Evolutionary conservation across 2,329 filamentous ascomycete genomes (phyloP).

Genomic region (Coleophoma eucalyptorum): DNA sequence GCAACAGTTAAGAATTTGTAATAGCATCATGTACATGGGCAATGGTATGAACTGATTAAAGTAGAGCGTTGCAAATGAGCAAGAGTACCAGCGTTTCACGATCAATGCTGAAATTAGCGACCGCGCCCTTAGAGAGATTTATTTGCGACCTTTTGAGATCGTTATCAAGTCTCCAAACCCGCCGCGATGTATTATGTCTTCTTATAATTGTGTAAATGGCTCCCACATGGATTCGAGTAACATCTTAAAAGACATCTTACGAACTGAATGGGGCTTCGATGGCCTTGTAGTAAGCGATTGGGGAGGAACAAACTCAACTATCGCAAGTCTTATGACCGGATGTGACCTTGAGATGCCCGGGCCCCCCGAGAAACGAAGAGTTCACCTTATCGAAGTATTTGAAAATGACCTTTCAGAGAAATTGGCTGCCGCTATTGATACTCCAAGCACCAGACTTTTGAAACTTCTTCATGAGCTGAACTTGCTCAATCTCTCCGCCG

Average conservation of each 20-base stretch:
- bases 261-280: slow-evolving; percentile 24
- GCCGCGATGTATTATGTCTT: slow-evolving; percentile 29
- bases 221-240: slow-evolving; percentile 23
- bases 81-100: slow-evolving; percentile 44
- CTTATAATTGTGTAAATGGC: slow-evolving; percentile 29
- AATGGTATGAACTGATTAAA: too few relatives aligned
- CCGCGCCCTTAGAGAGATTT: slow-evolving; percentile 23
- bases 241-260: slow-evolving; percentile 18
- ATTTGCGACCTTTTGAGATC: slow-evolving; percentile 25
- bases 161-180: slow-evolving; percentile 14
- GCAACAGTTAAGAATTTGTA: neutral
- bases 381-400: slow-evolving; percentile 5
- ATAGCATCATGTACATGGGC: neutral
- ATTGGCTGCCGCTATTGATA: neutral
- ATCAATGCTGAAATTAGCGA: slow-evolving; percentile 44
- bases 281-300: slow-evolving; percentile 28
- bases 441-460: neutral
- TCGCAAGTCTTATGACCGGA: slow-evolving; percentile 19
- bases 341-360: slow-evolving; percentile 30
- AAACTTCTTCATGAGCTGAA: neutral
- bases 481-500: neutral
- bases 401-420: neutral
- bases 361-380: slow-evolving; percentile 14
- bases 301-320: slow-evolving; percentile 24
- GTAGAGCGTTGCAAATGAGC: slow-evolving; percentile 37